Conservation (phyloP, 2,329 filamentous ascomycete genomes). For the Fusarium pilosicola region DNA sequence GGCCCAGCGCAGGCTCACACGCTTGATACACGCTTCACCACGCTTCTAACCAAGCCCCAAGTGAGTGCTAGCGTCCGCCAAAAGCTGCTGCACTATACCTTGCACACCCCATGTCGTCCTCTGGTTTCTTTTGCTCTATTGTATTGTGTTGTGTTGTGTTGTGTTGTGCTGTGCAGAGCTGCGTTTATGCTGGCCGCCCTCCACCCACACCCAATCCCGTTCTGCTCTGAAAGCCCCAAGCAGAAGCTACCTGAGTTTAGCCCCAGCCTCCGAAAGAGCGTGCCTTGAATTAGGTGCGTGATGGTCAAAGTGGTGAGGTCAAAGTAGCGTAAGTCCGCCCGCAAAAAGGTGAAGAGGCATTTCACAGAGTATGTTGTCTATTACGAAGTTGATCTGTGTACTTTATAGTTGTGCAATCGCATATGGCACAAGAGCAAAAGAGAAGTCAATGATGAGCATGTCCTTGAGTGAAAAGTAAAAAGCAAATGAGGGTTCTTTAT, state of each 20-base stretch:
- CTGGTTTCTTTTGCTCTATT: slow-evolving; percentile 16
- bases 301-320: slow-evolving; percentile 30
- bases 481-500: slow-evolving; percentile 1
- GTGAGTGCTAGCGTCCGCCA: slow-evolving; percentile 31
- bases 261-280: slow-evolving; percentile 35
- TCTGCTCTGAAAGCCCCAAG: slow-evolving; percentile 26
- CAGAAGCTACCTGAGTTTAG: slow-evolving; percentile 28
- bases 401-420: neutral
- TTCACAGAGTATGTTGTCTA: neutral
- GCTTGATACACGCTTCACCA: slow-evolving; percentile 38
- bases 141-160: slow-evolving; percentile 14
- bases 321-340: slow-evolving; percentile 24
- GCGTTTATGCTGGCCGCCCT: slow-evolving; percentile 20
- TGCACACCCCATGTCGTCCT: slow-evolving; percentile 37
- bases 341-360: slow-evolving; percentile 2
- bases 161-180: slow-evolving; percentile 16
- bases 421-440: neutral
- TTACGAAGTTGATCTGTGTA: neutral
- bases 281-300: slow-evolving; percentile 34
- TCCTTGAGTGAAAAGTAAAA: neutral
- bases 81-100: slow-evolving; percentile 19
- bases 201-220: slow-evolving; percentile 35
- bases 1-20: slow-evolving; percentile 32
- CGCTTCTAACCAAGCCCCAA: slow-evolving; percentile 29
- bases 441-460: neutral